phyloP scores from a whole-genome alignment of 208 protist species.

The Acanthamoeba divionensis region DNA sequence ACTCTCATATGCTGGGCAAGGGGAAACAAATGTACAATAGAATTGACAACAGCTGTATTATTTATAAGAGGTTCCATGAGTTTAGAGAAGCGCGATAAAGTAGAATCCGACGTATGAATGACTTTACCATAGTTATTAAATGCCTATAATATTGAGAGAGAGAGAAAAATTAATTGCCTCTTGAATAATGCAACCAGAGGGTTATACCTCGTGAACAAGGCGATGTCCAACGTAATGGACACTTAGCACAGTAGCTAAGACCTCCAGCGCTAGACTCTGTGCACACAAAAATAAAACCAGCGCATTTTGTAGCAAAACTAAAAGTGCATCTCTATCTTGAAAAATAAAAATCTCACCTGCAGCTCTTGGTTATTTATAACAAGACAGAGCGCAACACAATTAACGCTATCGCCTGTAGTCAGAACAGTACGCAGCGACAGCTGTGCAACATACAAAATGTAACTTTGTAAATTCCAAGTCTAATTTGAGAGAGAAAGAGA shows the following conservation, averaged over 20 bases:
- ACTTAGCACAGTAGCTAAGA: not conserved
- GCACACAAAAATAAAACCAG: no score
- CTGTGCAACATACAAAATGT: not conserved
- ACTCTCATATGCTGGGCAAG: no score
- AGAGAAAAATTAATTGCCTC: not conserved
- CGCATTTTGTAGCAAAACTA: no score
- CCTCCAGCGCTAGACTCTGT: not conserved
- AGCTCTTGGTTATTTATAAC: not conserved
- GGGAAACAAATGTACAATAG: not conserved
- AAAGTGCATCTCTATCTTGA: no score
- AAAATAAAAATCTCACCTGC: not conserved
- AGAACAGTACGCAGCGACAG: constrained; percentile 34
- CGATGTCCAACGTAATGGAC: constrained; percentile 15
- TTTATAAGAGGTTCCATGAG: constrained; percentile 22
- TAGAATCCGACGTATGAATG: not conserved
- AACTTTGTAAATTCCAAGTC: not conserved
- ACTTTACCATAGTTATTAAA: not conserved
- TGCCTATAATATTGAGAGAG: not conserved
- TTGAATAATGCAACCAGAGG: not conserved
- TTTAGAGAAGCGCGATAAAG: not conserved
- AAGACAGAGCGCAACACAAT: not conserved
- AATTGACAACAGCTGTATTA: not conserved
- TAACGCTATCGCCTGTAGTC: not conserved
- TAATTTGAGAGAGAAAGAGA: not conserved
- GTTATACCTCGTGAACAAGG: not conserved